Percentiles rank a stretch among this genome's conserved stretches.
These are phyloP conservation scores for Clonostachys rhizophaga DNA, from an alignment of 2,329 filamentous ascomycete species.

Conservation along the genomic window DNA sequence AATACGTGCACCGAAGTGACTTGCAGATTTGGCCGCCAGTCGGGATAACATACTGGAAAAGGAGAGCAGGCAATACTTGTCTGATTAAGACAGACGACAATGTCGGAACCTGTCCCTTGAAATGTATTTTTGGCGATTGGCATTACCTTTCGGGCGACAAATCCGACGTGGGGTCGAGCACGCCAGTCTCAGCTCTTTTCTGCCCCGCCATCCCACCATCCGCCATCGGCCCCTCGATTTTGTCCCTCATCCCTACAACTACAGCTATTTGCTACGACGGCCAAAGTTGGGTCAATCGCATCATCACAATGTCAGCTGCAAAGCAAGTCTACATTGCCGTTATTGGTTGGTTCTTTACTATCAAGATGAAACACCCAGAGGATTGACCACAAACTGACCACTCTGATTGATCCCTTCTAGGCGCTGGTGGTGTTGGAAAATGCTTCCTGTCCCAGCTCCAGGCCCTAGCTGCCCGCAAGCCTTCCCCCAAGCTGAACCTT, in stretches of 20 bases:
- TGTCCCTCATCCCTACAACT: conserved; percentile 9
- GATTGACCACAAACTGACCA: neutral
- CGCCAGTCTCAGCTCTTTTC: no score
- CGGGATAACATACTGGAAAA: no score
- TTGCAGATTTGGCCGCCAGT: no score
- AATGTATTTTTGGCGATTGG: no score
- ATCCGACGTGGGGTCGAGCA: no score
- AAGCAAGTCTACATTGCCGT: conserved; percentile 49
- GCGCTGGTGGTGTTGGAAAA: conserved; percentile 89
- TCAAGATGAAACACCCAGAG: neutral
- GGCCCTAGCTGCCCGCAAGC: conserved; percentile 58
- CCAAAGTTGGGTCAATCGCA: no score
- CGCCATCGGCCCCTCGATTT: conserved; percentile 23
- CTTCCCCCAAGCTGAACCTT: conserved; percentile 67
- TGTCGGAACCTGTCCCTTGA: no score
- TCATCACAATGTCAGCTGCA: conserved; percentile 29
- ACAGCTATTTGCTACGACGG: no score
- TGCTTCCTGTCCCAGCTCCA: conserved; percentile 83
- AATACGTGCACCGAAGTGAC: no score
- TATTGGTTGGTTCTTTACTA: conserved; percentile 30
- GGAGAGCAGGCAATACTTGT: no score
- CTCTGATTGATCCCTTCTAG: conserved; percentile 34
- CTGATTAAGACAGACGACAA: no score
- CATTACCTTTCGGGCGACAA: no score
- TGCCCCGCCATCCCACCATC: conserved; percentile 5